Base-by-base conservation (phyloP, 306 rosid genomes). In the Fragaria vesca region DNA sequence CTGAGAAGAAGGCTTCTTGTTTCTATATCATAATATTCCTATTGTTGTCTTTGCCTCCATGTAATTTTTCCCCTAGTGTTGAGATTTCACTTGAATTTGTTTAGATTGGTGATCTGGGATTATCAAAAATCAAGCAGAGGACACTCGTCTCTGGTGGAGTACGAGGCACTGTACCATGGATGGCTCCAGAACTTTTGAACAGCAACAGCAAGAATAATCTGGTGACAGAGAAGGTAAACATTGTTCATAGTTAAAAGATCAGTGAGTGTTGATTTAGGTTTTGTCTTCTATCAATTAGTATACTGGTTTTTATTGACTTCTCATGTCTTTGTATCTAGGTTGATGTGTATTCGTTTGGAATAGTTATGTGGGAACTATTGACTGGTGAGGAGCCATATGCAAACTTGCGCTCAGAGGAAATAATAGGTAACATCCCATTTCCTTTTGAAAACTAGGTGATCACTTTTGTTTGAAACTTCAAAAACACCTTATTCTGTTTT, bases 311-410 rank as follows among this genome's bases (percentile, higher is more conserved):
- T 0, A 2, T 7, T 42, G 68, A 57, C 7, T 5, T 40, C 2
- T 32, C 28, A n/a, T 43, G 15, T 42, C 1, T 21, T 69, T 45
- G 9, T 38, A 54, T 67, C n/a, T 24, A 78, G 86, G 83, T 83
- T 52, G 81, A 83, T 65, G 86, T 83, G 0, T 83, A 79, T 77
- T 83, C 83, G 0, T 83, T 79, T 8, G 86, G 86, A 54, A 75
- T 83, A 21, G 86, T 82, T 62, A 83, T 79, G 86, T 83, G 83
- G 83, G 81, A 83, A 70, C 69, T 79, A 43, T 46, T 83, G 83
- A 79, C 83, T 17, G 86, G 86, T 73, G 86, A 83, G 74, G 83
- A 83, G 47, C 83, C 83, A 9, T 83, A 75, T 45, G 69, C 65
- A 24, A 57, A 71, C 68, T 32, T 75, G 81, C 83, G 42, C 17